Evolutionary conservation across 495 filamentous ascomycete genomes (phyloP).

Genomic region (Xylaria bambusicola): DNA sequence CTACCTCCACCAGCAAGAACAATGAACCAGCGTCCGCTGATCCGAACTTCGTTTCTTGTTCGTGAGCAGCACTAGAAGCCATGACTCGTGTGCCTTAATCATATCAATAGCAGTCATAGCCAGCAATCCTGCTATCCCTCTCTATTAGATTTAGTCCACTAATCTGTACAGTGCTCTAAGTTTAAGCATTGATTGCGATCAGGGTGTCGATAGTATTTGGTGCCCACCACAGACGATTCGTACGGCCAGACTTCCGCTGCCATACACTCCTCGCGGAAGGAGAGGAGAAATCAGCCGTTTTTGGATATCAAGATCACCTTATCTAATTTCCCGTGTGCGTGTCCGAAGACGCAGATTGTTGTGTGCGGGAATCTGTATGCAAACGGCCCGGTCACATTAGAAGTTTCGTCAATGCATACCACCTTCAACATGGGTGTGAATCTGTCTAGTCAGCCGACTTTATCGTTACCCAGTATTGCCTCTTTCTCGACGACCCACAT

Average conservation of each 20-base stretch:
- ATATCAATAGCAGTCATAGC: not conserved
- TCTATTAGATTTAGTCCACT: too few species aligned
- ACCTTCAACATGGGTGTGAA: slow-evolving; percentile 9
- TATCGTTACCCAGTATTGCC: not conserved
- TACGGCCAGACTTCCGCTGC: not conserved
- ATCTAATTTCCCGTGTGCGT: not conserved
- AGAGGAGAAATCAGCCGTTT: not conserved
- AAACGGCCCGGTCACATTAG: not conserved
- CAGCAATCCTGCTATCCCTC: too few species aligned
- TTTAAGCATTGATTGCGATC: not conserved
- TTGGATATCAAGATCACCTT: slow-evolving; percentile 3
- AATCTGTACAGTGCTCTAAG: too few species aligned
- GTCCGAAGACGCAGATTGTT: not conserved
- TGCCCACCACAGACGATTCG: not conserved
- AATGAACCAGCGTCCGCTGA: not conserved
- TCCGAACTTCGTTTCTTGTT: not conserved
- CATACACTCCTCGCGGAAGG: not conserved
- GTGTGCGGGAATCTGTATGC: not conserved
- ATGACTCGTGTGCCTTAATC: not conserved
- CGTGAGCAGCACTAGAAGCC: not conserved
- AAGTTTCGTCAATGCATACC: not conserved
- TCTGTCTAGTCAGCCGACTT: not conserved
- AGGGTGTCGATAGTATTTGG: not conserved
- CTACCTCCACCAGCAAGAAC: not conserved
- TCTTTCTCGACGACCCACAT: slow-evolving; percentile 12